These are phyloP conservation scores for Mallotus nudiflorus DNA, from an alignment of 345 rosid genomes.

Conservation along the genomic window DNA sequence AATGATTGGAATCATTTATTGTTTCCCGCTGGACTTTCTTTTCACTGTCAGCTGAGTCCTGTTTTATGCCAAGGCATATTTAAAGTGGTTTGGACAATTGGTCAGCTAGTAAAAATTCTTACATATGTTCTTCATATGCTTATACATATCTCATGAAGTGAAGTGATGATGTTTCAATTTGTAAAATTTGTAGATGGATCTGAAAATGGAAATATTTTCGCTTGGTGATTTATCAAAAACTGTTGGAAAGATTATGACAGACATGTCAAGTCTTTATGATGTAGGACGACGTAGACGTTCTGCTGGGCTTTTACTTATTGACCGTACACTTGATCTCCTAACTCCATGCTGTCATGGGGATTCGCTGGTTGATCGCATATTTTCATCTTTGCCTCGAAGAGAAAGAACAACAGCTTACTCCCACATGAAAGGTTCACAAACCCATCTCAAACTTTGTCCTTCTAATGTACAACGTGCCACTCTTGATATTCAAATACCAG, in stretches of 20 bases:
- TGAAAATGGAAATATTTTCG: slow-evolving; percentile 95
- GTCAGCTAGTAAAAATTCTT: background rate
- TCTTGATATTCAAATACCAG: slow-evolving; percentile 77
- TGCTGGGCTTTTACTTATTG: slow-evolving; percentile 85
- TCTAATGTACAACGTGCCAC: slow-evolving; percentile 55
- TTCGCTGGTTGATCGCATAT: slow-evolving; percentile 81
- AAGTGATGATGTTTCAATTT: slow-evolving; percentile 30
- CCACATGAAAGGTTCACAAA: slow-evolving; percentile 47
- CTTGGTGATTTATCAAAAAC: slow-evolving; percentile 84
- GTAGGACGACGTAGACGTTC: slow-evolving; percentile 93
- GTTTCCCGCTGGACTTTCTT: slow-evolving; percentile 2
- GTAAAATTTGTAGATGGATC: slow-evolving; percentile 75
- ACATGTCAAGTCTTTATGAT: slow-evolving; percentile 98
- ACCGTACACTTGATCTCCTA: slow-evolving; percentile 90
- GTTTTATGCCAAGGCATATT: background rate
- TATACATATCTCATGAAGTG: background rate
- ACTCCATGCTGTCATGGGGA: slow-evolving; percentile 94
- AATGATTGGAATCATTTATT: background rate
- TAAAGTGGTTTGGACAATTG: slow-evolving; percentile 3
- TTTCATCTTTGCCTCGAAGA: slow-evolving; percentile 76
- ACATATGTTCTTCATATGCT: background rate
- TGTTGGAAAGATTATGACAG: slow-evolving; percentile 89
- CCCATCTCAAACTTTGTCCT: slow-evolving; percentile 47
- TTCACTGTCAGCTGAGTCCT: background rate
- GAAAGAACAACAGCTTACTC: slow-evolving; percentile 45